Percentiles rank a stretch among this genome's conserved stretches.
Evolutionary conservation across 1,284 basidiomycete genomes (phyloP).

Genomic region (Tausonia pullulans): DNA sequence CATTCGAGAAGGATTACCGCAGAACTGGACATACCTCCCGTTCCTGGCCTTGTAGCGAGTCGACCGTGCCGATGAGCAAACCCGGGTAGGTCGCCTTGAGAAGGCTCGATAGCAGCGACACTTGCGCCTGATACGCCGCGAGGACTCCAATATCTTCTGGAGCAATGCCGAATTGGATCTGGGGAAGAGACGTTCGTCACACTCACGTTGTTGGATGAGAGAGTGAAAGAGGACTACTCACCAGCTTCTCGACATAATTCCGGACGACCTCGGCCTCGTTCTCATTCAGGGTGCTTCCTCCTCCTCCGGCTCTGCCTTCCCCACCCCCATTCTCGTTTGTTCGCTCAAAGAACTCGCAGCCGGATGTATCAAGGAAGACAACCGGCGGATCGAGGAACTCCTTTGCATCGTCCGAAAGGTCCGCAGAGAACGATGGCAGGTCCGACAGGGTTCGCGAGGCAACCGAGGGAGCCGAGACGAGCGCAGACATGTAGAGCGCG

Average conservation of each 20-base stretch:
- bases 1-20: background rate
- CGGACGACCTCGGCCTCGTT: conserved; percentile 81
- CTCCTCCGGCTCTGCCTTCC: conserved; percentile 20
- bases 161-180: conserved; percentile 59
- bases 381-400: conserved; percentile 65
- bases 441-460: conserved; percentile 58
- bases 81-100: conserved; percentile 59
- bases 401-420: conserved; percentile 45
- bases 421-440: conserved; percentile 42
- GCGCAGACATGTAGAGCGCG: conserved; percentile 62
- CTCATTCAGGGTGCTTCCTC: conserved; percentile 76
- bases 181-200: background rate
- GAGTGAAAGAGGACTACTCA: conserved; percentile 33
- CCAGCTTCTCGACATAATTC: conserved; percentile 66
- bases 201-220: background rate
- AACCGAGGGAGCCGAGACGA: conserved; percentile 63
- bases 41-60: conserved; percentile 88
- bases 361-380: conserved; percentile 88
- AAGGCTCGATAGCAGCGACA: conserved; percentile 60
- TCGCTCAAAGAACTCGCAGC: conserved; percentile 80
- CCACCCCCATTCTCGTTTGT: conserved; percentile 24
- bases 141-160: conserved; percentile 76
- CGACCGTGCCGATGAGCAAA: conserved; percentile 80
- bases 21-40: conserved; percentile 27
- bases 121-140: conserved; percentile 92